Base-by-base conservation (phyloP, 2,329 filamentous ascomycete genomes). In the Phoma sp. region DNA sequence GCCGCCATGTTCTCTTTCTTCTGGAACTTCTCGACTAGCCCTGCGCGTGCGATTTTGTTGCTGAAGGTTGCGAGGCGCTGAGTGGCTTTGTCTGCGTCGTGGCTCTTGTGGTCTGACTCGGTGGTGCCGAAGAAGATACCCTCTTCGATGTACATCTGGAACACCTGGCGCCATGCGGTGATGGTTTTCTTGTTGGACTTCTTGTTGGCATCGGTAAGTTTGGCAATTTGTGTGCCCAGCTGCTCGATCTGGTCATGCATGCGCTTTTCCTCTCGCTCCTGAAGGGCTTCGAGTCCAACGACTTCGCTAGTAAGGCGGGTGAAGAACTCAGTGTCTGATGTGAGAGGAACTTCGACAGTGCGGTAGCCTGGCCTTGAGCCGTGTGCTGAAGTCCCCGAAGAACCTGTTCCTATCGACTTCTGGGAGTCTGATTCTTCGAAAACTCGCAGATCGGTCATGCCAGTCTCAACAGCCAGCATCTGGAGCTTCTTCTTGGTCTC, bases 271-370 rank as follows among this genome's bases (percentile, higher is more conserved):
- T 96, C 89, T 38, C 82, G 76, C 33, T 80, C 78, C 59, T 93
- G 89, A 3, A 96, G 78, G 0, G 78, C 78, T 59, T 90, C 89
- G 3, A 96, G 78, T 39, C 84, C 83, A 22, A 82, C 82, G 13
- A 96, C 82, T 68, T 93, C 89, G 38, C 80, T 83, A 65, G 89
- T 86, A 7, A 96, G 82, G 36, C 89, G 84, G 25, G 85, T 82
- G 72, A 96, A 96, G 73, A 96, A 96, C 68, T 92, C 85, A 18
- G 83, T 82, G 66, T 95, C 91, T 23, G 90, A 90, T 2, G 85
- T 85, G 2, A 96, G 78, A 14, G 90, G 89, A 6, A 96, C 83
- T 69, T 93, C 87, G n/a, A 96, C 79, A 54, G 74, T 75, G 23
- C 77, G 74, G 60, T 79, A 69, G 24, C 63, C 66, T 7, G 59